phyloP scores from a whole-genome alignment of 345 rosid species.

The Ceriops zippeliana region DNA sequence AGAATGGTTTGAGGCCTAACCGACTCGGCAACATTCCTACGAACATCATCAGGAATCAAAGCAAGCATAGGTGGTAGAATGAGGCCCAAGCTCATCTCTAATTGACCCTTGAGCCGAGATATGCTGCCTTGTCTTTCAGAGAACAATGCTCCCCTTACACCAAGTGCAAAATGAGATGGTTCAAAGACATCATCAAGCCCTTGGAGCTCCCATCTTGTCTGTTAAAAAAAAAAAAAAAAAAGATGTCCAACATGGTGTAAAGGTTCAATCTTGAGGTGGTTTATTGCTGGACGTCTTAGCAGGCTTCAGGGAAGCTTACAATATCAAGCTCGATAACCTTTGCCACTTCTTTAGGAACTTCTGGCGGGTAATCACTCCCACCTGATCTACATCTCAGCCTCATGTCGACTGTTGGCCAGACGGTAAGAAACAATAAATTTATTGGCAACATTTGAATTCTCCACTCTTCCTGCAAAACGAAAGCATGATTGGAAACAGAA shows the following conservation, averaged over 20 bases:
- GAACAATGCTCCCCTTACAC: conserved; percentile 65
- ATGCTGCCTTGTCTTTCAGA: conserved; percentile 45
- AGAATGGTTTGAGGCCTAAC: conserved; percentile 30
- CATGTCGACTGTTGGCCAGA: conserved; percentile 82
- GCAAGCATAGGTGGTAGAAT: conserved; percentile 72
- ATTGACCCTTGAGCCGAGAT: conserved; percentile 68
- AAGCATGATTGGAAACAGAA: neutral
- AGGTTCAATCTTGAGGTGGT: no score
- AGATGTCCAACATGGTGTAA: no score
- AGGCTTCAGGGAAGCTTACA: conserved; percentile 38
- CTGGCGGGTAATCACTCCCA: conserved; percentile 67
- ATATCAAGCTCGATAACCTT: conserved; percentile 73
- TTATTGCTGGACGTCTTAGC: neutral
- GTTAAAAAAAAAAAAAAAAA: neutral
- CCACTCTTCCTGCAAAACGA: conserved; percentile 65
- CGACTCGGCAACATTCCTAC: conserved; percentile 52
- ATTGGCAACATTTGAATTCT: conserved; percentile 88
- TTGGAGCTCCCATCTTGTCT: conserved; percentile 81
- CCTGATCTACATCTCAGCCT: conserved; percentile 59
- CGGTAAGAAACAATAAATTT: conserved; percentile 60
- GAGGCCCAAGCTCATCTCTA: conserved; percentile 71
- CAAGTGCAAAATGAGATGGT: conserved; percentile 62
- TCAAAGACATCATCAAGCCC: conserved; percentile 57
- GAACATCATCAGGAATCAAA: conserved; percentile 64
- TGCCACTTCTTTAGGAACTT: conserved; percentile 51